Evolutionary conservation across 768 basidiomycete species (phyloP).

Genomic region (Epithele typhae): DNA sequence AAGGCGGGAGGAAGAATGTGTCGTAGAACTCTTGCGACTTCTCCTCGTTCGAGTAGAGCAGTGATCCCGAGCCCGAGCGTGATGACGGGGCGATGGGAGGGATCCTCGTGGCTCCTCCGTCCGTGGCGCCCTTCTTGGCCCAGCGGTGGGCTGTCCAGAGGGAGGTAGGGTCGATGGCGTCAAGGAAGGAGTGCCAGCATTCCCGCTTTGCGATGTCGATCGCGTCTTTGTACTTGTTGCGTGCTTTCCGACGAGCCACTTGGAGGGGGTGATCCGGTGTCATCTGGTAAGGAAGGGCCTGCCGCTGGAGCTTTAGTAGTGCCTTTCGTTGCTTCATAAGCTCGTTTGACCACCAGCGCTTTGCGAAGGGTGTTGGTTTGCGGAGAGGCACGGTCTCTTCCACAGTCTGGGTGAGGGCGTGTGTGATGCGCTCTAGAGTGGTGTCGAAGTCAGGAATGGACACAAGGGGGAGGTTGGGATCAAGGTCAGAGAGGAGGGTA

Average conservation of each 20-base stretch:
- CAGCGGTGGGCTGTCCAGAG: conserved; percentile 20
- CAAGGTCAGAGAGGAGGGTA: background rate
- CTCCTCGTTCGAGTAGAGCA: conserved; percentile 5
- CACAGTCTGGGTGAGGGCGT: conserved; percentile 17
- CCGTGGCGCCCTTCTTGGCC: background rate
- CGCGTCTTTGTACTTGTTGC: conserved; percentile 9
- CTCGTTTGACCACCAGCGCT: conserved; percentile 32
- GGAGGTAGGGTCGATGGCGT: conserved; percentile 3
- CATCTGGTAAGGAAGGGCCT: conserved; percentile 4
- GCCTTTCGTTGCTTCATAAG: conserved; percentile 20
- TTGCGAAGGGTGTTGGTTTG: conserved; percentile 19
- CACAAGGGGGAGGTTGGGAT: background rate
- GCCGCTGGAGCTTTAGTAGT: conserved; percentile 14
- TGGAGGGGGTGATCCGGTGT: conserved; percentile 10
- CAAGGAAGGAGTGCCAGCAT: conserved; percentile 23
- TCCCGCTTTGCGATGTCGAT: conserved; percentile 19
- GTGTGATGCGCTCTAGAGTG: background rate
- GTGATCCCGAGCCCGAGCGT: too few species aligned
- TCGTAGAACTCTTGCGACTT: conserved; percentile 16
- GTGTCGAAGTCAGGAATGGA: conserved; percentile 11
- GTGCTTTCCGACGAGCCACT: conserved; percentile 5
- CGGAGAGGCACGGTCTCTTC: conserved; percentile 15
- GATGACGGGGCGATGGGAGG: conserved; percentile 13
- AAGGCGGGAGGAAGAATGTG: conserved; percentile 27
- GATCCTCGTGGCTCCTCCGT: conserved; percentile 15